Evolutionary conservation across 177 flowering plant genomes (phyloP), one percentile per base, ranked within the genome.

Genomic region (Vitis hybrid): DNA sequence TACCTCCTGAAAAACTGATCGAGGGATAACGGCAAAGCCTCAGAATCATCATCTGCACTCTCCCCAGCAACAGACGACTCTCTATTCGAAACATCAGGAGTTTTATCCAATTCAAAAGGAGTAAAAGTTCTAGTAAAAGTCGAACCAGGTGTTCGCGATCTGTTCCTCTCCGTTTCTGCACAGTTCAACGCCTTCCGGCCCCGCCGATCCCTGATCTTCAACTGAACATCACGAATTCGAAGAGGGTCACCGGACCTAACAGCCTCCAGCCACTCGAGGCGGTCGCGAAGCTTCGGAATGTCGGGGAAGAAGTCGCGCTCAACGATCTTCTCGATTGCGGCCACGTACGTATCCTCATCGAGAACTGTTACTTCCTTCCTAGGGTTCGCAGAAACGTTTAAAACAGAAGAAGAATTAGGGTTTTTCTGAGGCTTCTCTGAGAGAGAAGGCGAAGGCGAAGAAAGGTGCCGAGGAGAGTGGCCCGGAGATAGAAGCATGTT

Each of bases 271-370:
- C 96, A 93, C 30, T 95, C 99, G 65, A 88, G 86, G 13, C 98
- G 90, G 71, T 93, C 99, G 9, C 91, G 80, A 62, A 95, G 93
- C 83, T 91, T 91, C 7, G 94, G 84, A 24, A 95, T 86, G 70
- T 93, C 98, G 8, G 99, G 98, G 77, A 91, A 95, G 81, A 75
- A 95, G 70, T 95, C 99, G 3, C 98, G 91, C 74, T 94, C 98
- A 74, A 94, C 85, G 57, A 94, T 94, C 81, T 84, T 86, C 83
- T 93, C 99, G 54, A 94, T 87, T 2, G 93, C 83, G 0, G 86
- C 92, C 2, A 90, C 95, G 69, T 93, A 94, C 0, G 86, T 48
- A 61, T 94, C 99, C 62, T 94, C 98, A 51, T 94, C 98, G 24
- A 94, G 92, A 3, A 92, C 97, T 2, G 75, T 46, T 19, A 76